These are phyloP conservation scores for Jatropha podagrica DNA, from an alignment of 441 rosid genomes.

Conservation along the genomic window DNA sequence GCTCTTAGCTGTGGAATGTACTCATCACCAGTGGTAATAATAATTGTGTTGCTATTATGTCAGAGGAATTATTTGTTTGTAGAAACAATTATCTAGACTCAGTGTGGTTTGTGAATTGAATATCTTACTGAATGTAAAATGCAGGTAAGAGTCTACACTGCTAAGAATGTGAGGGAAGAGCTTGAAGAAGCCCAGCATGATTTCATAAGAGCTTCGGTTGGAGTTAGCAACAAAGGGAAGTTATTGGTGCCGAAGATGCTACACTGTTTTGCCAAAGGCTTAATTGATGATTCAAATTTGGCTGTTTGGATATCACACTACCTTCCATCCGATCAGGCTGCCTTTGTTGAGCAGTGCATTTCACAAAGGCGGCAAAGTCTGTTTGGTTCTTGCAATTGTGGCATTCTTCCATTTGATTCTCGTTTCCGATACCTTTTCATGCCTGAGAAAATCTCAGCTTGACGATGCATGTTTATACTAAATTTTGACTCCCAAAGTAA, in stretches of 20 bases:
- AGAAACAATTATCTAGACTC: not conserved
- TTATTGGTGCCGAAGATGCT: slow-evolving; percentile 79
- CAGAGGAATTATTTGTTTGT: not conserved
- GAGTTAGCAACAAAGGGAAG: slow-evolving; percentile 84
- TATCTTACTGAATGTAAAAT: slow-evolving; percentile 17
- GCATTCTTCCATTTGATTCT: slow-evolving; percentile 30
- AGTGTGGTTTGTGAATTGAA: not conserved
- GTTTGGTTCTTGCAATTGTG: slow-evolving; percentile 71
- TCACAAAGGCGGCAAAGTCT: slow-evolving; percentile 65
- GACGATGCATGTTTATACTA: slow-evolving; percentile 20
- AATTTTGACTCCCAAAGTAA: not conserved
- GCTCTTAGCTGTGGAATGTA: slow-evolving; percentile 89
- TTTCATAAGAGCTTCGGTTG: slow-evolving; percentile 73
- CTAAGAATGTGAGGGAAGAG: slow-evolving; percentile 63
- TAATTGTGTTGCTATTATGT: not conserved
- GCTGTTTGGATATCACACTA: slow-evolving; percentile 84
- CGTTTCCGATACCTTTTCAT: too few species aligned
- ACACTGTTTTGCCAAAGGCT: slow-evolving; percentile 67
- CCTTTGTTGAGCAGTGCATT: slow-evolving; percentile 80
- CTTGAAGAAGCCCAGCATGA: slow-evolving; percentile 84
- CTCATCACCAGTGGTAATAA: slow-evolving; percentile 81
- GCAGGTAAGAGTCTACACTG: slow-evolving; percentile 78
- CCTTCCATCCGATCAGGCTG: slow-evolving; percentile 71
- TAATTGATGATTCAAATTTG: slow-evolving; percentile 67
- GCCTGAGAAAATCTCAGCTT: slow-evolving; percentile 39